Evolutionary conservation across 2,329 filamentous ascomycete genomes (phyloP), one percentile per base, ranked within the genome.

Genomic region (Pezicula rhizophila): DNA sequence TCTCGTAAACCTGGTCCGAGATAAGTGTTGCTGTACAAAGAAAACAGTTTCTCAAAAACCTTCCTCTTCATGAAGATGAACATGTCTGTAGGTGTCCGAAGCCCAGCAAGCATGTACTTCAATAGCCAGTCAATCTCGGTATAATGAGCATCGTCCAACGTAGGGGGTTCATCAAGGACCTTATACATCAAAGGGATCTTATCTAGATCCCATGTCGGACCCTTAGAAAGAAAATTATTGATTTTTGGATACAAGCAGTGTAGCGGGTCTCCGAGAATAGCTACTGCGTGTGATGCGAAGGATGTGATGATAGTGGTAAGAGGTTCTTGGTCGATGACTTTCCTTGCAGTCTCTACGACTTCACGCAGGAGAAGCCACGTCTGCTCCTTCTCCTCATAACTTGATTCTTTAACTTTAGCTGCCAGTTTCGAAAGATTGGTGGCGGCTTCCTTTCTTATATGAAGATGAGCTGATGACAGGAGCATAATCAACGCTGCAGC

Each of bases 201-300:
- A 51, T 87, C 80, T 15, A 84, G 63, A 11, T 83, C 76, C 92
- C 92, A 97, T 20, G 75, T 67, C 1, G 92, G 91, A 0, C 82
- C 79, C 45, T 82, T 82, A 18, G 88, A 88, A 33, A 97, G 78
- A 65, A 91, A 96, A 5, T 77, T 74, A 70, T 95, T 96, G 67
- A 93, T 72, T 64, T 96, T 96, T 50, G 82, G 80, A 64, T 96
- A 97, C 34, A 96, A 78, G 52, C 80, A 80, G 62, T 95, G 89
- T 14, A 89, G 75, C 0, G 92, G 92, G 52, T 89, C 84, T 18
- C 76, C 78, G 41, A 95, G 70, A 14, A 95, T 80, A 1, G 77
- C 70, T 7, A 95, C 73, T 1, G 84, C 81, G 55, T 82, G 80
- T 42, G 78, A 76, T 7, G 89, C 84, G 59, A 96, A 93, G 10